A percentile compares a stretch with the other conserved stretches of the same genome.
These are phyloP conservation scores for Actinomortierella ambigua DNA, from an alignment of 371 early-diverging fungal genomes.

Conservation along the genomic window DNA sequence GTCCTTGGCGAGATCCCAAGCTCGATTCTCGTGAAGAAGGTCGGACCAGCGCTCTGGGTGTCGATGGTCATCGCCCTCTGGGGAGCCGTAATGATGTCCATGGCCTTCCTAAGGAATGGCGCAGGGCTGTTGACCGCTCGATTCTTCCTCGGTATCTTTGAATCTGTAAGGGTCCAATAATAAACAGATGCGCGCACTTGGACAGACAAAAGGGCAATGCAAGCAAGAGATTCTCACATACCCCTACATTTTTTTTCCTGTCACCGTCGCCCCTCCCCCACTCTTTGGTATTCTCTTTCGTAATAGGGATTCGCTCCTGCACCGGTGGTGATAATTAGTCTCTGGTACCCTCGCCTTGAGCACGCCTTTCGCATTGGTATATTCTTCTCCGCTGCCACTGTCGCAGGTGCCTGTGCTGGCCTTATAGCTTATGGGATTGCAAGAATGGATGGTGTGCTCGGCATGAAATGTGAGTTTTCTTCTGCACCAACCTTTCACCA, in stretches of 20 bases:
- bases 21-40: conserved; percentile 68
- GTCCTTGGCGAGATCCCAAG: conserved; percentile 73
- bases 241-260: no score
- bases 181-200: no score
- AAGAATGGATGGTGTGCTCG: conserved; percentile 57
- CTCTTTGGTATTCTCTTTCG: no score
- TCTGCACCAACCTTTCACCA: no score
- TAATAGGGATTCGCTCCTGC: conserved; percentile 24
- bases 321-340: conserved; percentile 57
- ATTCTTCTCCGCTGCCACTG: conserved; percentile 67
- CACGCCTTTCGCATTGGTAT: conserved; percentile 71
- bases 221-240: no score
- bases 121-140: conserved; percentile 64
- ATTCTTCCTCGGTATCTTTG: conserved; percentile 72
- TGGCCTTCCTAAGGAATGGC: conserved; percentile 58
- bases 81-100: conserved; percentile 67
- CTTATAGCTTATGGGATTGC: conserved; percentile 60
- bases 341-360: conserved; percentile 80
- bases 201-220: no score
- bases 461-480: conserved; percentile 20
- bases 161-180: conserved; percentile 55
- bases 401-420: conserved; percentile 83
- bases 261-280: no score
- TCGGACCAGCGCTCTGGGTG: conserved; percentile 77
- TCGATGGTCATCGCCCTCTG: conserved; percentile 70